These are phyloP conservation scores for Alternaria longipes DNA, from an alignment of 2,329 filamentous ascomycete genomes.

Conservation along the genomic window DNA sequence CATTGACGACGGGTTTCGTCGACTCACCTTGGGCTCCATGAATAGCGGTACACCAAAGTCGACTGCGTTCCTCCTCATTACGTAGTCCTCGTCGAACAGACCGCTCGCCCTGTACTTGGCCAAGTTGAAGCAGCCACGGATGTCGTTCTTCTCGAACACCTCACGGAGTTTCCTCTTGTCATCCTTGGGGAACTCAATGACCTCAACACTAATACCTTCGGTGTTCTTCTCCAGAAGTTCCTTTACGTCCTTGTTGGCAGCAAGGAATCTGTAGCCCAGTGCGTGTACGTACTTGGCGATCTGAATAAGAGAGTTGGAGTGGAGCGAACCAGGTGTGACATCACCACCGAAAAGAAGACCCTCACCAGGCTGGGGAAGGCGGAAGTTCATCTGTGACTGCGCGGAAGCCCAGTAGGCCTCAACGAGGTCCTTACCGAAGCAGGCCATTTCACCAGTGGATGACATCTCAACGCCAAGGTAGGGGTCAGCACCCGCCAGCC, in stretches of 20 bases:
- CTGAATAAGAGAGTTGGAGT: conserved; percentile 73
- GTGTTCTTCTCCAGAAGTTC: conserved; percentile 76
- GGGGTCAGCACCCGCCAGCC: conserved; percentile 94
- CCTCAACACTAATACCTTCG: conserved; percentile 78
- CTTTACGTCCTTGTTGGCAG: conserved; percentile 84
- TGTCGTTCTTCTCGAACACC: conserved; percentile 96
- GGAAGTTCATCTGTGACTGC: conserved; percentile 99
- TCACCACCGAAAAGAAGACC: conserved; percentile 95
- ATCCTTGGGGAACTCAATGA: conserved; percentile 95
- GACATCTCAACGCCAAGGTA: conserved; percentile 99
- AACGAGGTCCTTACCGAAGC: conserved; percentile 94
- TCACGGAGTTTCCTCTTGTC: conserved; percentile 95
- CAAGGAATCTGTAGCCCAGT: conserved; percentile 93
- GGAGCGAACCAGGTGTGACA: conserved; percentile 55
- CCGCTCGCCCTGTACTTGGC: conserved; percentile 85
- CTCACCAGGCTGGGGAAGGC: conserved; percentile 91
- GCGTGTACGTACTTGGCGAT: conserved; percentile 89
- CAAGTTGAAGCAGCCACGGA: conserved; percentile 94
- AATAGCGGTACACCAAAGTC: conserved; percentile 98
- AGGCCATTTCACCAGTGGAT: conserved; percentile 96
- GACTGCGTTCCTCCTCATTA: conserved; percentile 97
- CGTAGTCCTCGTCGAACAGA: conserved; percentile 90
- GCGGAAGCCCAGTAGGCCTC: conserved; percentile 98
- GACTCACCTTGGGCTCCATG: conserved; percentile 93
- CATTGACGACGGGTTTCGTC: neutral